Evolutionary conservation across 2,329 filamentous ascomycete species (phyloP).

Genomic region (Penicillium sp.): DNA sequence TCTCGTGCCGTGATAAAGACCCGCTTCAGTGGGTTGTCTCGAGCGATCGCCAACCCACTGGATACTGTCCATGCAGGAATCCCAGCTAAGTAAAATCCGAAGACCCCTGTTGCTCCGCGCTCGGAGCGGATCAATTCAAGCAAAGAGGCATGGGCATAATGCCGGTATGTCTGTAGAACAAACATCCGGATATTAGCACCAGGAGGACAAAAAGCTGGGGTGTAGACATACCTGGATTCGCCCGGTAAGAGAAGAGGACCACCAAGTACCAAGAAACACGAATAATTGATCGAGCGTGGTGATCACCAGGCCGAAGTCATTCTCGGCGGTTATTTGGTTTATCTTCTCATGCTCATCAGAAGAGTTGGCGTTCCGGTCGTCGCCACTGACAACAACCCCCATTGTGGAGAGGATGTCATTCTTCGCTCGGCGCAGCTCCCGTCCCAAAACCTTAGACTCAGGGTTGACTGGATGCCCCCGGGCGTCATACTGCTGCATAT

Average conservation of each 20-base stretch:
- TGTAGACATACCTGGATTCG: conserved; percentile 35
- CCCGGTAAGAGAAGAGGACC: conserved; percentile 36
- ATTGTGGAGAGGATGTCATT: conserved; percentile 50
- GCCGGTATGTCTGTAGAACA: conserved; percentile 34
- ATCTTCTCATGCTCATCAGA: conserved; percentile 39
- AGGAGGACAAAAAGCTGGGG: conserved; percentile 1
- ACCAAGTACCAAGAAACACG: conserved; percentile 43
- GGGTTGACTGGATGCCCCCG: conserved; percentile 47
- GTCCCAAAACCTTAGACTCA: conserved; percentile 37
- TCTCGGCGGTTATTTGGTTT: conserved; percentile 38
- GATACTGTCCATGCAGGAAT: conserved; percentile 40
- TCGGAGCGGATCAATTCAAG: conserved; percentile 37
- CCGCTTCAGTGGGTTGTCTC: conserved; percentile 37
- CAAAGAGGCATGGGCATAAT: conserved; percentile 36
- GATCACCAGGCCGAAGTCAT: conserved; percentile 42
- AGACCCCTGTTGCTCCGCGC: conserved; percentile 29
- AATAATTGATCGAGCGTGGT: conserved; percentile 40
- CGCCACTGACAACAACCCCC: conserved; percentile 45
- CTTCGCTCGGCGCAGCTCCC: conserved; percentile 45
- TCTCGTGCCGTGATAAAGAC: conserved; percentile 29
- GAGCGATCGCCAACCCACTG: conserved; percentile 35
- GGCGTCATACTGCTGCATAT: conserved; percentile 47
- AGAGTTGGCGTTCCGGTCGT: conserved; percentile 34
- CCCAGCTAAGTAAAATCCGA: conserved; percentile 41
- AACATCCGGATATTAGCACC: not conserved